Percentiles rank a stretch among this genome's conserved stretches.
Conservation (phyloP, 2,329 filamentous ascomycete species). For the Elsinoe necatrix region DNA sequence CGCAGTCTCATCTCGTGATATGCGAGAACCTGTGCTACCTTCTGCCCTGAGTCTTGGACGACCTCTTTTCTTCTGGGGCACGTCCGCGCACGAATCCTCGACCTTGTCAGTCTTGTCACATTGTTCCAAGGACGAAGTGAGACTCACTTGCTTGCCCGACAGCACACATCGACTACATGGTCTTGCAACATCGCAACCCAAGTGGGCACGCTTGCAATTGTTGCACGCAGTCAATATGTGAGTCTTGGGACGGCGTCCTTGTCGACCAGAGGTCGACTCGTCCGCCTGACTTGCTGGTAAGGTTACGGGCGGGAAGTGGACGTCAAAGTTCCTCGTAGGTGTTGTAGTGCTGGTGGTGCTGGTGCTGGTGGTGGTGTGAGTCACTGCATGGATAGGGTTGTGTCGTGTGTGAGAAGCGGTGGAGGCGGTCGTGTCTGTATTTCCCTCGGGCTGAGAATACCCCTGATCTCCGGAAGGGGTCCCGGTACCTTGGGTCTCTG, state of each 20-base stretch:
- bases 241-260: conserved; percentile 37
- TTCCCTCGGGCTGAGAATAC: conserved; percentile 5
- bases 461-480: conserved; percentile 7
- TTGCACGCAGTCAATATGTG: conserved; percentile 80
- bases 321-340: not conserved
- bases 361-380: not conserved
- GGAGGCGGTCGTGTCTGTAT: not conserved
- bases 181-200: conserved; percentile 58
- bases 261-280: conserved; percentile 17
- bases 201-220: conserved; percentile 76
- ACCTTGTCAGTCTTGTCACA: conserved; percentile 14
- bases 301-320: not conserved
- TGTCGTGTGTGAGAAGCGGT: not conserved
- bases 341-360: too few species aligned
- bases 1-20: conserved; percentile 18
- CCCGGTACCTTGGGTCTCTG: conserved; percentile 3
- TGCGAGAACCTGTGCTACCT: conserved; percentile 21
- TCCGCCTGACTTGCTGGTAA: conserved; percentile 3
- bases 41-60: conserved; percentile 70
- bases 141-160: conserved; percentile 59
- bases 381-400: not conserved
- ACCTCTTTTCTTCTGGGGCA: conserved; percentile 78
- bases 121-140: conserved; percentile 4
- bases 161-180: conserved; percentile 70
- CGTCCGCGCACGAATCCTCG: conserved; percentile 70